Evolutionary conservation across 2,329 filamentous ascomycete species (phyloP), one percentile per base, ranked within the genome.

Genomic region (Pseudopithomyces maydicus): DNA sequence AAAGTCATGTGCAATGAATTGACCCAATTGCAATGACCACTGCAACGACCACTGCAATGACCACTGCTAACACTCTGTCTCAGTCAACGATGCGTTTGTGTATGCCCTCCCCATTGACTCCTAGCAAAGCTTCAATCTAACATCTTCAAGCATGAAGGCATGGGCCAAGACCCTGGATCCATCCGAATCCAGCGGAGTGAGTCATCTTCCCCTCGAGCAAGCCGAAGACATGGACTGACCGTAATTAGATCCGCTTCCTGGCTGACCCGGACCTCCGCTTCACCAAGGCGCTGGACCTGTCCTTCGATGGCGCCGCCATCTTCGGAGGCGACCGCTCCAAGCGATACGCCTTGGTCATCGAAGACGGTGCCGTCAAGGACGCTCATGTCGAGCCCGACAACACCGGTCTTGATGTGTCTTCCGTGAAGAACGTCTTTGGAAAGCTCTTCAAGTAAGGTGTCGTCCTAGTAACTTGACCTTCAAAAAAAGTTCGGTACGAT

Each of bases 81-180:
- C 23, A 15, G 93, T 97, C 73, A 98, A 98, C 74, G 94, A 98
- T 75, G 86, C 92, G 19, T 97, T 97, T 75, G 93, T 97, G 90
- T 96, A 82, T 78, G 90, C 79, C 19, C 10, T 26, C 14, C 1
- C 19, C 2, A 8, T 4, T 10, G 6, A 33, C 35, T 22, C 17
- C 2, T 43, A 26, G 12, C 6, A 14, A 36, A 19, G 7, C 26
- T 2, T n/a, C 15, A 29, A 36, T 50, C 66, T 73, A 45, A 71
- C 59, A 54, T 38, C 10, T 29, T 26, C 22, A 60, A 95, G 91
- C 44, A 97, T 93, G 85, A 96, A 96, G 78, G 93, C 92, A 5
- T 97, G 93, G 92, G 88, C 80, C 45, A 85, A 89, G 61, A 82
- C 85, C 59, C 83, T 97, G 42, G 92, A 97, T 76, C 90, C 92